These are phyloP conservation scores for Malassezia cuniculi DNA, from an alignment of 1,284 basidiomycete genomes.

Conservation along the genomic window DNA sequence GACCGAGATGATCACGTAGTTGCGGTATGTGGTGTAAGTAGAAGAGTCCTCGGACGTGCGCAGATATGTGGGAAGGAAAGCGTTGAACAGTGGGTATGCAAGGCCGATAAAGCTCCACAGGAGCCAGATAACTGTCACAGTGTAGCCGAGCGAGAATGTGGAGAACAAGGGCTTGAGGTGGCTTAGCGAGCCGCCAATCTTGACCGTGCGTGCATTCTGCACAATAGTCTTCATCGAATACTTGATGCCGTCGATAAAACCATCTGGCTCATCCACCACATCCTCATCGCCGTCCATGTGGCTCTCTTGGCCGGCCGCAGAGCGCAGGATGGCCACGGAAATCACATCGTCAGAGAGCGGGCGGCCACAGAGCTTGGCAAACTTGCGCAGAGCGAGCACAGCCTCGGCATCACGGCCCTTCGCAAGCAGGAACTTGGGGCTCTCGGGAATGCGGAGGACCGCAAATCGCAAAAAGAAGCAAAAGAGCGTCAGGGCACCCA, in stretches of 20 bases:
- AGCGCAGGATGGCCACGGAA: conserved; percentile 37
- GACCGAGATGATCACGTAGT: conserved; percentile 42
- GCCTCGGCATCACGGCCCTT: conserved; percentile 44
- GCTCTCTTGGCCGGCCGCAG: conserved; percentile 37
- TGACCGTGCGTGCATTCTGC: background rate
- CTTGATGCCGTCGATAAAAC: conserved; percentile 3
- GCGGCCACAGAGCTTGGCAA: conserved; percentile 34
- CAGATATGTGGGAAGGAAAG: conserved; percentile 41
- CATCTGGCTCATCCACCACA: conserved; percentile 10
- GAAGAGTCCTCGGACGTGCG: conserved; percentile 8
- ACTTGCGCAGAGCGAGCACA: conserved; percentile 30
- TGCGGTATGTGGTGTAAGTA: conserved; percentile 27
- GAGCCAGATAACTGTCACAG: conserved; percentile 27
- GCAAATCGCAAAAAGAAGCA: conserved; percentile 37
- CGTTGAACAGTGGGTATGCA: conserved; percentile 44
- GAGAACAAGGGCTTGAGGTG: conserved; percentile 38
- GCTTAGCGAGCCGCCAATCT: background rate
- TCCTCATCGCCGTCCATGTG: conserved; percentile 17
- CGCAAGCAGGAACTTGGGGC: conserved; percentile 41
- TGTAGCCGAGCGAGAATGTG: conserved; percentile 30
- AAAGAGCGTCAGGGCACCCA: conserved; percentile 36
- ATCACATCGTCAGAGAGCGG: conserved; percentile 33
- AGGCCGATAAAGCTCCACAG: conserved; percentile 43
- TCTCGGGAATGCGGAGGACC: conserved; percentile 41
- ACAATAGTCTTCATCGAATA: background rate